Base-by-base conservation (phyloP, 2,329 filamentous ascomycete species). In the Talaromyces funiculosus region DNA sequence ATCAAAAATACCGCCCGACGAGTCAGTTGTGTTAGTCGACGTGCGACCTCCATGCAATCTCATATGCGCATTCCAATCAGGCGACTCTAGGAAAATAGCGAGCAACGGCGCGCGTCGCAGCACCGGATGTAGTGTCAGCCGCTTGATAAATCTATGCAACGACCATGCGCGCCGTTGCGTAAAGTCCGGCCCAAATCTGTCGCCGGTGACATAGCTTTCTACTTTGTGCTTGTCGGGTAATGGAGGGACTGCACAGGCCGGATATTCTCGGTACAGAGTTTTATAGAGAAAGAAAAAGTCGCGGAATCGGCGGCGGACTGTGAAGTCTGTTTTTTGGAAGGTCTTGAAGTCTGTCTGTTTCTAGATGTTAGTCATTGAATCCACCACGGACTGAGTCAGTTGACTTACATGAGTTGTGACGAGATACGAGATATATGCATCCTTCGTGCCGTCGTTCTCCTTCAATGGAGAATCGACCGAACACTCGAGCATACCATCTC, bases 191-290 rank as follows among this genome's bases (percentile, higher is more conserved):
- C 92, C 92, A 75, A 99, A 99, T 64, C 94, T 89, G 79, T 97
- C 93, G 67, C 94, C 94, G 37, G 92, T 90, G 56, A 97, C 94
- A 72, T 97, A 97, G 45, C 61, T 62, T 72, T 96, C 92, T 90
- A 99, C 96, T 77, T 95, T 95, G 81, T 97, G 93, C 82, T 97
- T 99, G 78, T 97, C 94, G 57, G 94, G 94, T 58, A 99, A 82
- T 51, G 94, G 94, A 31, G 94, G 94, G 3, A 99, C 90, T 53
- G 94, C 94, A 75, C 89, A 90, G 78, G 91, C 90, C 62, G 92
- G 90, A 69, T 91, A 97, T 73, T 97, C 92, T 72, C 87, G 87
- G 64, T 83, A 86, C 56, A 99, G 86, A 33, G 90, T 88, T 77
- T 96, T 97, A 80, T 90, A 97, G 64, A 99, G 86, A 74, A 96